Base-by-base conservation (phyloP, 1,284 basidiomycete genomes). In the Cryptococcus hybrid region DNA sequence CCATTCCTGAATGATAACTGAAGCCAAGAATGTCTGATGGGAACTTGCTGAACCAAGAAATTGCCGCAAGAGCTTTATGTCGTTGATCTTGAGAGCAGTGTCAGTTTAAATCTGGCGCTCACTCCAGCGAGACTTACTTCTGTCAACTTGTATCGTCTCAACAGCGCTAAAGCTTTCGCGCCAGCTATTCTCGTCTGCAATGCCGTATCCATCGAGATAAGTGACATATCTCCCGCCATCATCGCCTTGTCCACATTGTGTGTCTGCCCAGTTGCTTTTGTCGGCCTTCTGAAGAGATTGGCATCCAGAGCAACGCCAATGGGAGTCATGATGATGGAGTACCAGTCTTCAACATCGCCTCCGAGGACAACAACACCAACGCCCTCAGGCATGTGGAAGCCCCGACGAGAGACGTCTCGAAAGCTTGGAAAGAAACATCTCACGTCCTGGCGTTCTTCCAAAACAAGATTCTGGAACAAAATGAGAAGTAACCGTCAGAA, bases 191-290 rank as follows among this genome's bases (percentile, higher is more conserved):
- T 84, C 13, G 91, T 92, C 62, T 89, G 86, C 56, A 96, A 79
- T 36, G 93, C 86, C 1, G 86, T 81, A 68, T 97, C 94, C 12
- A 85, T 80, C 6, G 88, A 83, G 34, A 99, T 83, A 18, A 99
- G 82, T 0, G 90, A 86, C 54, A 95, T 80, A 73, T 99, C 96
- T 71, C 98, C 94, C 0, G 86, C 83, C 49, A 98, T 82, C 85
- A 99, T 94, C 58, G 89, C 90, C 81, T 93, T 98, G 81, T 99
- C 96, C 35, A 99, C 90, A 67, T 97, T 95, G 74, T 99, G 90
- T 38, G 86, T 65, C n/a, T 57, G 64, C 5, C 56, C 51, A 0
- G 49, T 50, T 3, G 51, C 57, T 36, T 65, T 66, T 36, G 57
- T 60, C 2, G 88, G 85, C 52, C 84, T 82, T 74, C 87, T 89